These are phyloP conservation scores for Galerina marginata DNA, from an alignment of 768 basidiomycete genomes.

Conservation along the genomic window DNA sequence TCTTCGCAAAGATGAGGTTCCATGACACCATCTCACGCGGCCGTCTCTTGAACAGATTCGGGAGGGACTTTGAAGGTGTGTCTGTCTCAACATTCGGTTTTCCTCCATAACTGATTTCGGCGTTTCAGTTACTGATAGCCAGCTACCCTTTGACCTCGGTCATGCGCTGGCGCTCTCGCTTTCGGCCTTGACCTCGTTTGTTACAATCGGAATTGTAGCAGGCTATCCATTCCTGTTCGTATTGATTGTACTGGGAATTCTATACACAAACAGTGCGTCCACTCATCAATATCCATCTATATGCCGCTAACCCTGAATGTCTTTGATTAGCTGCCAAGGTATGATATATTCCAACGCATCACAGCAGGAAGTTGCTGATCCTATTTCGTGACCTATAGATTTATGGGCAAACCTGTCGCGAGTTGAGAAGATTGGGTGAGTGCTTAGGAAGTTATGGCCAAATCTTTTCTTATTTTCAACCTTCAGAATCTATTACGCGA, in stretches of 20 bases:
- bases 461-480: too few species aligned
- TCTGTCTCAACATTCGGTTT: neutral
- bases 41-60: constrained; percentile 15
- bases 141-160: neutral
- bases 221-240: neutral
- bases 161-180: neutral
- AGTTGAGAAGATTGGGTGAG: neutral
- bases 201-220: neutral
- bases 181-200: neutral
- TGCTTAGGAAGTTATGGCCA: too few species aligned
- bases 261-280: neutral
- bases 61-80: constrained; percentile 17
- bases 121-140: neutral
- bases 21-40: constrained; percentile 17
- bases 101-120: neutral
- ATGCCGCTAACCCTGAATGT: too few species aligned
- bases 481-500: constrained; percentile 34
- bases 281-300: neutral
- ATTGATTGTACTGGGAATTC: neutral
- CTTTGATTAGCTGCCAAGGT: too few species aligned
- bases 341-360: too few species aligned
- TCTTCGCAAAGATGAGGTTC: constrained; percentile 17
- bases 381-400: neutral
- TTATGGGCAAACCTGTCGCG: neutral
- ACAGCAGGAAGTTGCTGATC: too few species aligned